These are phyloP conservation scores for Pythium aristosporum DNA, from an alignment of 352 stramenopile species.

Conservation along the genomic window DNA sequence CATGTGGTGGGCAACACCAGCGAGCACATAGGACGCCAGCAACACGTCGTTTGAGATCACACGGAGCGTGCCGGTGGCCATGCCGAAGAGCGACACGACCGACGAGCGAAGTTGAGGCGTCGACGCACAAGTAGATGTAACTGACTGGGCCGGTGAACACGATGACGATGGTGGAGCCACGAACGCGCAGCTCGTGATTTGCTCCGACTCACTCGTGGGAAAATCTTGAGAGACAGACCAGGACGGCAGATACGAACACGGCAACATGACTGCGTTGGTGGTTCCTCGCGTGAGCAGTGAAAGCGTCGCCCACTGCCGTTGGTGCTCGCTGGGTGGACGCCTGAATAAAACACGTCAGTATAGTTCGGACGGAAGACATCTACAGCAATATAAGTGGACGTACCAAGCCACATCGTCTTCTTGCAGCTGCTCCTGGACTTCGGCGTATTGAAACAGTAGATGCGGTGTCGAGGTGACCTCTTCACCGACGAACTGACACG, in stretches of 20 bases:
- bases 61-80: constrained; percentile 43
- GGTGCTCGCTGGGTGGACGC: not conserved
- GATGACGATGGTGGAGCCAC: not conserved
- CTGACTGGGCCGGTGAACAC: not conserved
- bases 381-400: not conserved
- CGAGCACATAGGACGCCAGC: constrained; percentile 46
- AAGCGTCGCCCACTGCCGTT: constrained; percentile 9
- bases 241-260: constrained; percentile 17
- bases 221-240: not conserved
- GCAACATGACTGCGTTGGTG: not conserved
- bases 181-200: constrained; percentile 21
- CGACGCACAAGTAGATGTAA: not conserved
- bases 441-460: constrained; percentile 17
- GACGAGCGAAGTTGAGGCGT: constrained; percentile 7
- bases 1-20: constrained; percentile 40
- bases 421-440: not conserved
- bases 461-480: constrained; percentile 9
- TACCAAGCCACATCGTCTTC: not conserved
- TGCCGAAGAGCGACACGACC: constrained; percentile 36
- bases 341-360: constrained; percentile 2
- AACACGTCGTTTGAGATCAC: constrained; percentile 47
- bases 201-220: not conserved
- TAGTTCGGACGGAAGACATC: no score
- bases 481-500: constrained; percentile 19
- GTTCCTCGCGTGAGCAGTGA: not conserved